These are phyloP conservation scores for Cunninghamia lanceolata DNA, from an alignment of 75 land plant species.

Conservation along the genomic window DNA sequence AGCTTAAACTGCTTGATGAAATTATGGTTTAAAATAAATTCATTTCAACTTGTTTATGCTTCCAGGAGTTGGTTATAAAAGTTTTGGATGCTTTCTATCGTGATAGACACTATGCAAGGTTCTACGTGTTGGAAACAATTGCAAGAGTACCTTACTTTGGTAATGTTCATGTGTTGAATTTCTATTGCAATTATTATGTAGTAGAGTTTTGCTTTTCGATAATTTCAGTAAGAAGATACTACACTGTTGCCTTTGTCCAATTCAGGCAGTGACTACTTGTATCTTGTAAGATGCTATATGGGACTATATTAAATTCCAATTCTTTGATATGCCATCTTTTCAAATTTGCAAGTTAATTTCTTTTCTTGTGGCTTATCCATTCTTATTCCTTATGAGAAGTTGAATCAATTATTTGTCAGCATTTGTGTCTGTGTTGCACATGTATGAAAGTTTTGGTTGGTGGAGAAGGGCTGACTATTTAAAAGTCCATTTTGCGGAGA, in stretches of 20 bases:
- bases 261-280: neutral
- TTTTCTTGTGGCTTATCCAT: neutral
- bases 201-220: neutral
- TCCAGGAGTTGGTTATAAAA: constrained; percentile 89
- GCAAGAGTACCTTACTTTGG: constrained; percentile 99
- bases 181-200: neutral
- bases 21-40: neutral
- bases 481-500: constrained; percentile 99
- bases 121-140: constrained; percentile 95
- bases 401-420: constrained; percentile 44
- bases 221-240: neutral
- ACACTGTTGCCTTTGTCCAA: neutral
- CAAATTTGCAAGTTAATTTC: neutral
- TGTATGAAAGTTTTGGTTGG: constrained; percentile 99
- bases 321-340: neutral
- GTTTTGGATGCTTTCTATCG: constrained; percentile 74
- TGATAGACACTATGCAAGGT: constrained; percentile 79
- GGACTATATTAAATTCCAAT: neutral
- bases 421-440: constrained; percentile 91
- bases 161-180: constrained; percentile 24
- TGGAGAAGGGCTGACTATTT: constrained; percentile 97
- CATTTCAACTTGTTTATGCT: neutral
- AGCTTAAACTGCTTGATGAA: neutral
- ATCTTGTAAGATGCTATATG: neutral
- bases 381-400: neutral